Evolutionary conservation across 306 rosid genomes (phyloP), one percentile per base, ranked within the genome.

Genomic region (Cicer bijugum): DNA sequence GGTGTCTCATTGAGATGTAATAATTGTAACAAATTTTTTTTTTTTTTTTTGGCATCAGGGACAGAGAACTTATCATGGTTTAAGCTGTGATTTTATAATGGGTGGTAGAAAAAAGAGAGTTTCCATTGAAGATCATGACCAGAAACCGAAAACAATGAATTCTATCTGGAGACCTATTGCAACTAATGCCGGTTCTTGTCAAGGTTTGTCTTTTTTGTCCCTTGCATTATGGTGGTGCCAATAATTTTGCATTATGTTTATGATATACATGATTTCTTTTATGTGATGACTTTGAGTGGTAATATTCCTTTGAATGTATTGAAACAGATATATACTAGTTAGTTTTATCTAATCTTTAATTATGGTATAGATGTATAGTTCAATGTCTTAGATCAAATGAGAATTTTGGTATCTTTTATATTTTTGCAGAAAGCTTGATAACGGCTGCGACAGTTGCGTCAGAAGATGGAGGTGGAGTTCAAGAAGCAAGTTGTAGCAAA

Each of bases 121-220:
- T 40, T 53, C 52, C 63, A 75, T 73, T 15, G 75, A 79, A 10
- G 87, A 82, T 47, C 10, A 17, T 60, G 20, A 69, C 74, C 84
- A 76, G 16, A 84, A 79, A 85, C 84, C 42, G 37, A 83, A 81
- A 80, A 47, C 65, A 3, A 45, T 62, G 72, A 77, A 51, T 67
- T 69, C 48, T 69, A 73, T 85, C 6, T 88, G 92, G 96, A 88
- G 92, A 89, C 92, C 96, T 23, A 78, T 91, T 58, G 47, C 43
- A 62, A 85, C 89, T 12, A 82, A 69, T 28, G 87, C 88, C 66
- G 71, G 73, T 81, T 81, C 90, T 59, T 63, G 46, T 67, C 81
- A 88, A 78, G 98, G 97, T 90, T 73, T 39, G 85, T 78, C 47
- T 40, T 51, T 61, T 66, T 67, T 56, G 1, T 71, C 51, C 6